These are phyloP conservation scores for Senna siamea DNA, from an alignment of 306 rosid genomes.

Conservation along the genomic window DNA sequence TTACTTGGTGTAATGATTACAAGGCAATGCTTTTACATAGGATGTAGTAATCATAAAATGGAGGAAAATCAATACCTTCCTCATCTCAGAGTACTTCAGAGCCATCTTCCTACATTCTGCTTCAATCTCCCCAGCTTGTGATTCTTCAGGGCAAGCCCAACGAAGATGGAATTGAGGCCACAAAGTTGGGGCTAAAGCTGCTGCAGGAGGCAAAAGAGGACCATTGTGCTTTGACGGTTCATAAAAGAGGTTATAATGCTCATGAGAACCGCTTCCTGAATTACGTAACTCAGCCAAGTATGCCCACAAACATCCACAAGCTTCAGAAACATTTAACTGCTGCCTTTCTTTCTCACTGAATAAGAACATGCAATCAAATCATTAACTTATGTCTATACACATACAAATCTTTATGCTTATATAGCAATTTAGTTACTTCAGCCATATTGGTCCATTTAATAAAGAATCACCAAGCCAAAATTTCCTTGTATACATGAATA, in stretches of 20 bases:
- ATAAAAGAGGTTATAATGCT: constrained; percentile 82
- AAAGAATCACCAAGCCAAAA: neutral
- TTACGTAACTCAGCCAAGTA: constrained; percentile 81
- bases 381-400: constrained; percentile 24
- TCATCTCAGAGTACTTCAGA: constrained; percentile 62
- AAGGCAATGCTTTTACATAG: constrained; percentile 10
- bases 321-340: constrained; percentile 68
- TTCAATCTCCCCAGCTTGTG: constrained; percentile 80
- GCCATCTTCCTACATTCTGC: constrained; percentile 71
- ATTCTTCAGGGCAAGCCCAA: constrained; percentile 91
- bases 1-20: neutral
- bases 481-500: neutral
- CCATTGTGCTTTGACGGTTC: constrained; percentile 62
- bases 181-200: constrained; percentile 91
- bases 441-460: constrained; percentile 7
- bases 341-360: constrained; percentile 91
- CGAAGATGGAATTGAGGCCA: constrained; percentile 99
- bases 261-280: constrained; percentile 72
- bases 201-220: constrained; percentile 87
- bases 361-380: constrained; percentile 38
- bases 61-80: constrained; percentile 63
- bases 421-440: constrained; percentile 19
- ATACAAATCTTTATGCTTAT: constrained; percentile 8
- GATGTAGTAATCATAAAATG: constrained; percentile 25
- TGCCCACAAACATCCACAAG: constrained; percentile 91